Evolutionary conservation across 2,329 filamentous ascomycete genomes (phyloP).

Genomic region (Pochonia chlamydosporia): DNA sequence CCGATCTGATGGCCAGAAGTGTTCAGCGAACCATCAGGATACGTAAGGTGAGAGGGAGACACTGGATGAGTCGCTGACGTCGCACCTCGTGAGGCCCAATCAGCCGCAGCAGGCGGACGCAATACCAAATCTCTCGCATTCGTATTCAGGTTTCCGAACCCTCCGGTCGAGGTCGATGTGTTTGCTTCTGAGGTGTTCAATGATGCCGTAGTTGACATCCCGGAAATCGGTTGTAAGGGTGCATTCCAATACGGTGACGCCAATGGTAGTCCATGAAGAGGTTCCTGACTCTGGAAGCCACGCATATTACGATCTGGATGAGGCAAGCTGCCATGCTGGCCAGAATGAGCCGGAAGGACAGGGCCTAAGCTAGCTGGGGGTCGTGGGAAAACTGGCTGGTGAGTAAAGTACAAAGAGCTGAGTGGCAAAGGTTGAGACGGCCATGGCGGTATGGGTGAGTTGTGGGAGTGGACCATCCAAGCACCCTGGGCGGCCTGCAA

Average conservation of each 20-base stretch:
- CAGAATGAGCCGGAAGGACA: background rate
- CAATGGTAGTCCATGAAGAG: background rate
- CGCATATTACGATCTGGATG: constrained; percentile 6
- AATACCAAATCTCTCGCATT: background rate
- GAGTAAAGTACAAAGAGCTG: background rate
- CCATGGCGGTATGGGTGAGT: constrained; percentile 17
- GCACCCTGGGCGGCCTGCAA: constrained; percentile 19
- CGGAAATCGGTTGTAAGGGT: background rate
- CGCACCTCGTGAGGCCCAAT: constrained; percentile 11
- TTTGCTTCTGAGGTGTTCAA: background rate
- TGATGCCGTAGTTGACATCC: background rate
- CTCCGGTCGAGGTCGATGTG: background rate
- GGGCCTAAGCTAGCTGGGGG: background rate
- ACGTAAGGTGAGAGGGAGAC: constrained; percentile 8
- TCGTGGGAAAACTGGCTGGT: background rate
- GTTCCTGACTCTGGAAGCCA: background rate
- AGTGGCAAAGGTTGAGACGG: constrained; percentile 10
- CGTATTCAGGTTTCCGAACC: background rate
- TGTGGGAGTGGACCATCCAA: constrained; percentile 19
- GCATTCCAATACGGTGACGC: background rate
- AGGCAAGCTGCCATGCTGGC: constrained; percentile 6
- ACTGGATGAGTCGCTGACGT: constrained; percentile 17
- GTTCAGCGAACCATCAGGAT: constrained; percentile 14
- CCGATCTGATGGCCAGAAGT: constrained; percentile 13
- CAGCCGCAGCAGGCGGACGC: constrained; percentile 2